phyloP scores from a whole-genome alignment of 441 rosid species.

The Euphorbia corollata region DNA sequence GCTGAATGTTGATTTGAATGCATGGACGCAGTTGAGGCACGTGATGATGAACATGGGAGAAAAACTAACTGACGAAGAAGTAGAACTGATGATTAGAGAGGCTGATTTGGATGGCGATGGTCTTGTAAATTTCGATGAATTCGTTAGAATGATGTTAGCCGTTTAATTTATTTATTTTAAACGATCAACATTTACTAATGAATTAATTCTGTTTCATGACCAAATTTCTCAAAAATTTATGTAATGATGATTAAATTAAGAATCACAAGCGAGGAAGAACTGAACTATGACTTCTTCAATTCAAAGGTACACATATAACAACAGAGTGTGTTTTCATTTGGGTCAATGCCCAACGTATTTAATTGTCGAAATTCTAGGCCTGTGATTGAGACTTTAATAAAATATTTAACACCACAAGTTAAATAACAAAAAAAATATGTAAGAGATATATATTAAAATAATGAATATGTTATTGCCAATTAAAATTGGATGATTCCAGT shows the following conservation, averaged over 20 bases:
- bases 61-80: conserved; percentile 37
- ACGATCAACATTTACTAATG: background rate
- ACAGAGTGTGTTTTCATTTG: background rate
- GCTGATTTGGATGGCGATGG: conserved; percentile 50
- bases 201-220: background rate
- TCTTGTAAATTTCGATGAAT: conserved; percentile 34
- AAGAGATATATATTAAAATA: too few relatives aligned
- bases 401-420: too few relatives aligned
- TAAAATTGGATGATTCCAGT: too few relatives aligned
- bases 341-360: background rate
- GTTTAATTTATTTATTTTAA: background rate
- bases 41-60: conserved; percentile 40
- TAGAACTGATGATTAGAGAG: conserved; percentile 34
- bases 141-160: conserved; percentile 32
- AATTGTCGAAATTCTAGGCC: too few relatives aligned
- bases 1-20: background rate
- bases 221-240: background rate
- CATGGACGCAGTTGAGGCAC: conserved; percentile 30
- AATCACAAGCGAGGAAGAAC: background rate
- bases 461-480: too few relatives aligned
- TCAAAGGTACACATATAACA: too few relatives aligned
- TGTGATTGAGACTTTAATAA: too few relatives aligned
- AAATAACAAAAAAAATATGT: too few relatives aligned
- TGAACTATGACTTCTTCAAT: too few relatives aligned
- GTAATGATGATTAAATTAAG: background rate